Evolutionary conservation across 176 grass and related monocot species (phyloP), one percentile per base, ranked within the genome.

Genomic region (Paspalum vaginatum): DNA sequence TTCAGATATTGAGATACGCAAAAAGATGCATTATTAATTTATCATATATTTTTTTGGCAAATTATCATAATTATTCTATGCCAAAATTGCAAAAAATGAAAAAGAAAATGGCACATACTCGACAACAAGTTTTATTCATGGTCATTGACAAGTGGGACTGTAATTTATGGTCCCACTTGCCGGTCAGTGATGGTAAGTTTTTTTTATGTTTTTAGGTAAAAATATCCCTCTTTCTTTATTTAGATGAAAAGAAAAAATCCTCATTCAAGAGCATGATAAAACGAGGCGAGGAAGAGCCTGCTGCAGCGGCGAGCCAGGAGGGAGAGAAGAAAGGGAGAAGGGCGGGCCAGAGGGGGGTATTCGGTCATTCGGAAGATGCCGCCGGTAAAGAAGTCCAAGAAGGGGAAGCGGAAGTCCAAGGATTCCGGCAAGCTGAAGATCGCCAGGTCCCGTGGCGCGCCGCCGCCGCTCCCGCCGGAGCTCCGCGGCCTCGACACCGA

Each of bases 361-460:
- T 32, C 32, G 38, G 17, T 32, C 32, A 4, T 37, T 7, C 13
- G 54, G 47, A 20, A 45, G 64, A 93, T 93, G 93, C 78, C 85
- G 15, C 87, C 87, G 43, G 18, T 68, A 65, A 96, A 96, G 90
- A 92, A 96, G 85, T 44, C 61, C 50, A 96, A 90, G 90, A 96
- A 96, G 65, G 81, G 70, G 50, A 96, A 96, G 72, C 85, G 85
- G 32, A 98, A 98, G 74, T 41, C 79, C 54, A 98, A 94, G 83
- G 87, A 88, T 7, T 69, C 86, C 7, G 54, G 85, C 76, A 87
- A 77, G 82, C 68, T 83, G 38, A 87, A 90, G 68, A 40, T 77
- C 61, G 47, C 50, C 70, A 95, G 78, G 71, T 48, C 70, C 60
- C 49, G 79, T 32, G 37, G 78, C 47, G 38, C 63, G 45, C 44